Base-by-base conservation (phyloP, 1,284 basidiomycete species). In the Tilletia indica region DNA sequence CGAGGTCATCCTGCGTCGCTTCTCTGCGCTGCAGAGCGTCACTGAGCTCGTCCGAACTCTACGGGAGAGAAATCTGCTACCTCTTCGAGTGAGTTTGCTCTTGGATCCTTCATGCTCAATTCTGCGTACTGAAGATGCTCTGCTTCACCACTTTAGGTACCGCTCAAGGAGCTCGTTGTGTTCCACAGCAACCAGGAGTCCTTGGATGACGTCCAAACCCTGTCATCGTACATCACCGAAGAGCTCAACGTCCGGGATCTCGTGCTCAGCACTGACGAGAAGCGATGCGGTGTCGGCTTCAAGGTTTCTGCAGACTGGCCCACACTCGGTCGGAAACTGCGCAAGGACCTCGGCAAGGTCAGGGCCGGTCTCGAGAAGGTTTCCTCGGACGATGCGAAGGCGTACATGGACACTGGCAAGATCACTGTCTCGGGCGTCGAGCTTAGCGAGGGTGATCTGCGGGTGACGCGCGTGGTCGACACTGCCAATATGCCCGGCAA, bases 201-300 rank as follows among this genome's bases (percentile, higher is more conserved):
- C 86, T 88, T 97, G 72, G 89, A 89, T 67, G 97, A 99, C 83
- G 91, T 94, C 82, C 88, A 89, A 77, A 90, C 91, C 19, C 88
- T 99, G 71, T 90, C 93, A 79, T 88, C 90, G 69, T 99, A 99
- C 87, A 91, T 99, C 80, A 88, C 91, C 81, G 95, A 93, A 58
- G 97, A 99, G 86, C 90, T 99, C 82, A 99, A 99, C 86, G 90
- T 99, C 70, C 92, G 93, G 68, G 91, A 93, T 77, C 87, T 99
- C 76, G 85, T 92, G 74, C 93, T 97, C 87, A 94, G 91, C 66
- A 91, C 91, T 3, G 93, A 97, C 85, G 97, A 99, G 86, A 86
- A 87, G 21, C 86, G 89, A 66, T 93, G 93, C 54, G 94, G 95
- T 47, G 92, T 98, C 78, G 90, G 90, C 78, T 99, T 97, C 88